Conservation (phyloP, 352 stramenopile genomes). For the Pythium phragmitis region DNA sequence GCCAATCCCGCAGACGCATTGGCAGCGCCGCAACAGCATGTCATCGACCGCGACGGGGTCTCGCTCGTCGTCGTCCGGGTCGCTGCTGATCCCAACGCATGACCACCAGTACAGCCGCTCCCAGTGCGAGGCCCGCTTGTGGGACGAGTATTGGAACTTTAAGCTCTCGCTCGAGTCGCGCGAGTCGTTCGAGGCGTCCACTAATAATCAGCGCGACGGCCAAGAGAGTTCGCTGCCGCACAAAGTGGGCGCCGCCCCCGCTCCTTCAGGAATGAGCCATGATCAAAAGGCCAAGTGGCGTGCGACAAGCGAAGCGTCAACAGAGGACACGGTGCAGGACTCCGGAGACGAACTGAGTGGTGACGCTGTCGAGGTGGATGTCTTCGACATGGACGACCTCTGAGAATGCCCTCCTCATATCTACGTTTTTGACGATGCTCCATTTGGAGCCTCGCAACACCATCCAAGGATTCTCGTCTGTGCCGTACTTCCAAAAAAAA, state of each 20-base stretch:
- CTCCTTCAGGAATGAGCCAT: neutral
- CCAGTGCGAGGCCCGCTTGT: conserved; percentile 53
- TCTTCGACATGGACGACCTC: conserved; percentile 75
- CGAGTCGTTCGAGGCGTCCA: conserved; percentile 51
- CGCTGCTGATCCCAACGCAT: conserved; percentile 9
- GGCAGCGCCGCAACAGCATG: conserved; percentile 33
- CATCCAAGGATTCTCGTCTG: neutral
- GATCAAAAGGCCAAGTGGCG: conserved; percentile 20
- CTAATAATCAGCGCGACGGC: conserved; percentile 15
- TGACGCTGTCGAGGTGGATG: conserved; percentile 27
- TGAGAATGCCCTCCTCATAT: conserved; percentile 17
- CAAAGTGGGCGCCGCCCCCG: neutral
- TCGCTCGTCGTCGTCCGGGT: conserved; percentile 3
- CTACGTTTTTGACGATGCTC: conserved; percentile 5
- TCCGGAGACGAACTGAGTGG: conserved; percentile 25
- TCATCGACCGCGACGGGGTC: conserved; percentile 11
- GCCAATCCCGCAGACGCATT: conserved; percentile 43
- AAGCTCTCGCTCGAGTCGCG: conserved; percentile 68
- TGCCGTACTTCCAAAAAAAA: conserved; percentile 1
- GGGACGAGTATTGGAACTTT: conserved; percentile 74
- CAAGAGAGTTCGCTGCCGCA: conserved; percentile 3
- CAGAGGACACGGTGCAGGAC: conserved; percentile 35
- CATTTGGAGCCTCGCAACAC: neutral
- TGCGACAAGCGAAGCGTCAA: conserved; percentile 39
- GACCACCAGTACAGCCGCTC: conserved; percentile 33